phyloP scores from a whole-genome alignment of 2,329 filamentous ascomycete species.

The Stagonosporopsis vannaccii region DNA sequence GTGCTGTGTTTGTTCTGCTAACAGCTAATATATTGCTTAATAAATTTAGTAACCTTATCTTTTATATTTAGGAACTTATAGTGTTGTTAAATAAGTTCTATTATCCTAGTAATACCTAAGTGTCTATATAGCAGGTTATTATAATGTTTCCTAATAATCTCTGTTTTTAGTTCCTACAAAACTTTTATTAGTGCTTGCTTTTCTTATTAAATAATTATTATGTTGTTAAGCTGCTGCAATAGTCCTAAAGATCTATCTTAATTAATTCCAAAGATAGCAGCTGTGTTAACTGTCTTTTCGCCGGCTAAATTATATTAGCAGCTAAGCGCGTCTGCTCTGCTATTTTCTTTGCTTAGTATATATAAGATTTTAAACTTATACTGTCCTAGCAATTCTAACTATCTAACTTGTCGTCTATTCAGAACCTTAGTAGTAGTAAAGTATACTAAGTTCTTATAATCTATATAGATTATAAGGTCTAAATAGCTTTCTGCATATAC shows the following conservation, averaged over 20 bases:
- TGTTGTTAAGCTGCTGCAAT: neutral
- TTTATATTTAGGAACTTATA: neutral
- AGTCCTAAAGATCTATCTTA: too few species aligned
- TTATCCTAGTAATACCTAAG: neutral
- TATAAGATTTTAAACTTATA: too few species aligned
- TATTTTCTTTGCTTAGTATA: too few species aligned
- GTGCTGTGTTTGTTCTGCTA: neutral
- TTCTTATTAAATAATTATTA: neutral
- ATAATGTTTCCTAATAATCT: neutral
- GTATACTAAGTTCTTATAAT: neutral
- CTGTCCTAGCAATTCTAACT: neutral
- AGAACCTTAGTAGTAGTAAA: neutral
- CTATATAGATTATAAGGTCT: neutral
- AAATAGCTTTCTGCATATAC: neutral
- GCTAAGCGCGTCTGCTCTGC: too few species aligned
- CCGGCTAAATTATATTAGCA: too few species aligned
- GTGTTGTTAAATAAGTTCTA: neutral
- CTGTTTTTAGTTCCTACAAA: neutral
- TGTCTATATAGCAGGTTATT: neutral
- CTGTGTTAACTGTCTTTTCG: too few species aligned
- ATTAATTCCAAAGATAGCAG: too few species aligned
- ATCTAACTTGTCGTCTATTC: neutral
- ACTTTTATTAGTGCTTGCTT: neutral
- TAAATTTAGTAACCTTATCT: neutral
- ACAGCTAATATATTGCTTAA: neutral